Base-by-base conservation (phyloP, 208 protist genomes). In the Tritrichomonas musculus region DNA sequence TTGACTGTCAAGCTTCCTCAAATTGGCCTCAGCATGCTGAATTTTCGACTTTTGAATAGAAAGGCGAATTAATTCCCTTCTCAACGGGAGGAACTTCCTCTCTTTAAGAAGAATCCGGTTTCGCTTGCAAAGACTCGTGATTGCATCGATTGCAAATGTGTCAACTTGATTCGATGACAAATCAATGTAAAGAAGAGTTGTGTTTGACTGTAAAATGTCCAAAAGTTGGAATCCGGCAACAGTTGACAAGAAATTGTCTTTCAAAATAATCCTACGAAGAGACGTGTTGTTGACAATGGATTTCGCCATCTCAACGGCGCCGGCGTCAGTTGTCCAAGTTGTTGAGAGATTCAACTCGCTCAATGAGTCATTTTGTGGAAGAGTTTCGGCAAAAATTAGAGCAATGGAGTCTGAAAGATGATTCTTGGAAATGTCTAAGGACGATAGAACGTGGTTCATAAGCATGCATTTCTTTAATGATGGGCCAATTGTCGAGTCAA, bases 41-140 rank as follows among this genome's bases (percentile, higher is more conserved):
- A 88, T 88, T 50, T 88, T 88, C 3, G 77, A 88, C 57, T 44
- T 88, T 88, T 88, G 41, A 30, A 88, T 88, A 9, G 77, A 88
- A 0, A 88, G 30, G 2, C 77, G 44, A 36, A 88, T 47, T 20
- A 53, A 57, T 27, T 88, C 77, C 39, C n/a, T 88, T 11, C 77
- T 13, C 17, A 88, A 30, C 39, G 77, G 77, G 11, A 53, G n/a
- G 33, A 57, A 22, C 20, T 33, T n/a, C 39, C 57, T 53, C 0
- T 88, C 47, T 5, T n/a, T 20, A 22, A 53, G 4, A 39, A 20
- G 13, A 33, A 88, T 88, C 39, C 41, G 33, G 36, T 88, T 88
- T n/a, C 77, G 41, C 30, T 88, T 57, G 30, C 77, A 88, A 53
- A 88, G 47, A 9, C 17, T 88, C 13, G 5, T 47, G 14, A 88